Conservation (phyloP, 1,284 basidiomycete species). For the Rhodotorula sp. region DNA sequence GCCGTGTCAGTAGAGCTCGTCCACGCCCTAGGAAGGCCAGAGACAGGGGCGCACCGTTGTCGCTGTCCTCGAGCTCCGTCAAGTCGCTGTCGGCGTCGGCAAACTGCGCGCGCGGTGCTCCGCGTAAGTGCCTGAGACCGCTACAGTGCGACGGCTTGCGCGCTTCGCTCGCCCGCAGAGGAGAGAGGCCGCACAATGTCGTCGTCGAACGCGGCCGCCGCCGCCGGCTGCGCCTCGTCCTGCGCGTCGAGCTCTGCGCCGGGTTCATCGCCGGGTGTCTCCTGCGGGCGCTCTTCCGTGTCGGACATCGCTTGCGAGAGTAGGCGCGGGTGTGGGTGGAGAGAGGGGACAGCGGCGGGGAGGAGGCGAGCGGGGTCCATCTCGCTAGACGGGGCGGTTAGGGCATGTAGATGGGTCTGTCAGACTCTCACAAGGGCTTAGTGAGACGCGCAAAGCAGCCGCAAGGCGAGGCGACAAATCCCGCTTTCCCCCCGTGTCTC, state of each 20-base stretch:
- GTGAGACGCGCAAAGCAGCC: background rate
- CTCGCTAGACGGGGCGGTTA: background rate
- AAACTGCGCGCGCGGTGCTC: slow-evolving; percentile 18
- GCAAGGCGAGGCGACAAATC: no score
- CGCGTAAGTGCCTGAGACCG: background rate
- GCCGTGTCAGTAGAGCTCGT: background rate
- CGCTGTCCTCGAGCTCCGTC: slow-evolving; percentile 25
- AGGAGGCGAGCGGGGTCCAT: background rate
- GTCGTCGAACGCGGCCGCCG: background rate
- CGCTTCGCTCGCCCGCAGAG: background rate
- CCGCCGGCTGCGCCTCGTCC: background rate
- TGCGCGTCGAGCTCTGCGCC: background rate
- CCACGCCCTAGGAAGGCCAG: background rate
- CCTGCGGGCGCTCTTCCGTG: slow-evolving; percentile 3
- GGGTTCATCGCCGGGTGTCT: background rate
- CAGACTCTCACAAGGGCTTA: background rate
- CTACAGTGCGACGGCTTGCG: no score
- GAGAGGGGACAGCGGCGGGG: background rate
- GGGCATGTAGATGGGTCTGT: no score
- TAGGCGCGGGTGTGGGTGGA: background rate
- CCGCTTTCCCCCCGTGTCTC: background rate
- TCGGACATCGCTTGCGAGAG: slow-evolving; percentile 1
- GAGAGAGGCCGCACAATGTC: slow-evolving; percentile 6
- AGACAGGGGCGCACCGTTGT: slow-evolving; percentile 8
- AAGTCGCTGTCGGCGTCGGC: slow-evolving; percentile 30